A percentile compares a stretch with the other conserved stretches of the same genome.
Evolutionary conservation across 2,329 filamentous ascomycete species (phyloP).

Genomic region (Lasiodiplodia gonubiensis): DNA sequence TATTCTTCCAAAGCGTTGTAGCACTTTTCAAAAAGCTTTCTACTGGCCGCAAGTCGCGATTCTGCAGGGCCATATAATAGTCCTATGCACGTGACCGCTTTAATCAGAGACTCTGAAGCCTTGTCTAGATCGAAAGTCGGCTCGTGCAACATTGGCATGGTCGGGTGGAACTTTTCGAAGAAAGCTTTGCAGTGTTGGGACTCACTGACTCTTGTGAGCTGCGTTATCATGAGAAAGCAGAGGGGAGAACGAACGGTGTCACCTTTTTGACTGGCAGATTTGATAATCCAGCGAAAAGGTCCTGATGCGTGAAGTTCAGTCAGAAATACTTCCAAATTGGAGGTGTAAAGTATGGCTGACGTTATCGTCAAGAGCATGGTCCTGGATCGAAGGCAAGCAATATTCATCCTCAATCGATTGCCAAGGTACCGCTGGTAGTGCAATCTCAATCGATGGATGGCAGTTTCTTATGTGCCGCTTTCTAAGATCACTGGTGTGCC

Average conservation of each 20-base stretch:
- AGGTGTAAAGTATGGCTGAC: background rate
- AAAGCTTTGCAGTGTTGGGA: background rate
- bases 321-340: background rate
- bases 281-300: background rate
- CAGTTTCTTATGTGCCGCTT: slow-evolving; percentile 8
- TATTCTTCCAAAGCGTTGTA: background rate
- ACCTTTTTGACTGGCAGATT: background rate
- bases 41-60: background rate
- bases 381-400: background rate
- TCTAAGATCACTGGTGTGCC: background rate
- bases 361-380: background rate
- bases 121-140: background rate
- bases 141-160: slow-evolving; percentile 2
- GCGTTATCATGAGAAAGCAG: no score
- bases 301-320: background rate
- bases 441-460: slow-evolving; percentile 2
- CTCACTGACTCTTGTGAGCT: background rate
- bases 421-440: background rate
- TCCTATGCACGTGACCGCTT: background rate
- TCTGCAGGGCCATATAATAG: background rate
- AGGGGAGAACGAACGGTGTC: background rate
- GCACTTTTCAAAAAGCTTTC: background rate
- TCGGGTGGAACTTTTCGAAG: background rate
- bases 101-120: background rate
- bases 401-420: slow-evolving; percentile 4